Percentiles rank a stretch among this genome's conserved stretches.
Evolutionary conservation across 164 flowering plant genomes (phyloP).

Genomic region (Stephania japonica): DNA sequence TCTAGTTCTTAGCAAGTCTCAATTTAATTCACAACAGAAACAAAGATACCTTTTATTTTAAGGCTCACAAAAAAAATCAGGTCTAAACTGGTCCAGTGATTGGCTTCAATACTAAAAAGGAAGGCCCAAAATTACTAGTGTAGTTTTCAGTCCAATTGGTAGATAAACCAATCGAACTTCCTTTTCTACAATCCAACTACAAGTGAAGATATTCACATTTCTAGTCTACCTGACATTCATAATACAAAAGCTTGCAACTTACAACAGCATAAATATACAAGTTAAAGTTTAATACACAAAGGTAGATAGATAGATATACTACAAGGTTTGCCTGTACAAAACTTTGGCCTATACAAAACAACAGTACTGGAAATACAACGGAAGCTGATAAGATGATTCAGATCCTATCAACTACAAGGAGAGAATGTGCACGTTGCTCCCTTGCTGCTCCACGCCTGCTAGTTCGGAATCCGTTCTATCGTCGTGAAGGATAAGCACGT

Average conservation of each 20-base stretch:
- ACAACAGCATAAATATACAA: neutral
- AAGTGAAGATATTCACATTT: constrained; percentile 28
- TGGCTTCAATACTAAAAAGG: too few species aligned
- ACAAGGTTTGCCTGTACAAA: constrained; percentile 1
- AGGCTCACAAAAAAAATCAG: too few species aligned
- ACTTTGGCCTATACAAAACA: constrained; percentile 26
- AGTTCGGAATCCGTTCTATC: constrained; percentile 35
- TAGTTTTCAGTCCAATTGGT: too few species aligned
- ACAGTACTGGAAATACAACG: constrained; percentile 13
- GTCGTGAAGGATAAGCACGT: constrained; percentile 79
- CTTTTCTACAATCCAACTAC: neutral
- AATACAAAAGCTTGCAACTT: constrained; percentile 16
- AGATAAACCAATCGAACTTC: too few species aligned
- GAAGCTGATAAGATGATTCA: neutral
- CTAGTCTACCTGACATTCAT: constrained; percentile 85
- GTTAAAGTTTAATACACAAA: neutral
- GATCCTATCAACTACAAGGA: constrained; percentile 11
- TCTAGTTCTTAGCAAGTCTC: too few species aligned
- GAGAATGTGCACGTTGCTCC: constrained; percentile 25
- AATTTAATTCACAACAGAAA: too few species aligned
- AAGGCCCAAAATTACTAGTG: too few species aligned
- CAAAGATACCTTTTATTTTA: too few species aligned
- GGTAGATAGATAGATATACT: neutral
- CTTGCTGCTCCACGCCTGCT: constrained; percentile 18
- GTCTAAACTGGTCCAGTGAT: too few species aligned